These are phyloP conservation scores for Kodamaea sp. DNA, from an alignment of 1,139 yeast genomes.

Conservation along the genomic window DNA sequence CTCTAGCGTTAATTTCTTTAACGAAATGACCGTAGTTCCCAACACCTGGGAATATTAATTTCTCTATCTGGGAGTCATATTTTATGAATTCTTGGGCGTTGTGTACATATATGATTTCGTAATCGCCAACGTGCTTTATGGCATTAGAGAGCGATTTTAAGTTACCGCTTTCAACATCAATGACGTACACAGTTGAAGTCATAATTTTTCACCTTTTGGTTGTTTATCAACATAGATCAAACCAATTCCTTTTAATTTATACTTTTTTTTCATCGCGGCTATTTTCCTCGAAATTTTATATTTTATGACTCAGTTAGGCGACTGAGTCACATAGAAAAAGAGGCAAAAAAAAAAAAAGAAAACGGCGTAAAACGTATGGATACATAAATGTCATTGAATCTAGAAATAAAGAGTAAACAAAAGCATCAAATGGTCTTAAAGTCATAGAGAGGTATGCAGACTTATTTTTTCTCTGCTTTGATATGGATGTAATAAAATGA, in stretches of 20 bases:
- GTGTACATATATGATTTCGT: conserved; percentile 51
- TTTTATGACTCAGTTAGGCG: too few species aligned
- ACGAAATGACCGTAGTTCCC: conserved; percentile 96
- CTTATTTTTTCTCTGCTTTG: conserved; percentile 23
- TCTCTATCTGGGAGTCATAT: conserved; percentile 46
- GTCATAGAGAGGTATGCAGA: too few species aligned
- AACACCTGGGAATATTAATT: conserved; percentile 83
- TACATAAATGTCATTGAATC: too few species aligned
- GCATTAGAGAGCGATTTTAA: conserved; percentile 87
- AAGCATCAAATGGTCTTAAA: too few species aligned
- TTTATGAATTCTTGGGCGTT: conserved; percentile 32
- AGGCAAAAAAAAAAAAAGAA: too few species aligned
- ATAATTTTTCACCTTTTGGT: conserved; percentile 11
- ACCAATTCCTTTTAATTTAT: background rate
- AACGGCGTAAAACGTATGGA: too few species aligned
- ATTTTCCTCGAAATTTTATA: too few species aligned
- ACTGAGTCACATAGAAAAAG: too few species aligned
- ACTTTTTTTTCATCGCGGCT: too few species aligned
- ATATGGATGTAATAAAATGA: conserved; percentile 32
- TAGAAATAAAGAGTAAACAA: too few species aligned
- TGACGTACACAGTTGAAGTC: conserved; percentile 56
- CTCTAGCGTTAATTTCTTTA: conserved; percentile 56
- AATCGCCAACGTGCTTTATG: conserved; percentile 66
- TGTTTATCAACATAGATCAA: background rate
- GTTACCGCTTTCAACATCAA: conserved; percentile 95